phyloP scores from a whole-genome alignment of 73 alveolate species.

The Tetrahymena thermophila region DNA sequence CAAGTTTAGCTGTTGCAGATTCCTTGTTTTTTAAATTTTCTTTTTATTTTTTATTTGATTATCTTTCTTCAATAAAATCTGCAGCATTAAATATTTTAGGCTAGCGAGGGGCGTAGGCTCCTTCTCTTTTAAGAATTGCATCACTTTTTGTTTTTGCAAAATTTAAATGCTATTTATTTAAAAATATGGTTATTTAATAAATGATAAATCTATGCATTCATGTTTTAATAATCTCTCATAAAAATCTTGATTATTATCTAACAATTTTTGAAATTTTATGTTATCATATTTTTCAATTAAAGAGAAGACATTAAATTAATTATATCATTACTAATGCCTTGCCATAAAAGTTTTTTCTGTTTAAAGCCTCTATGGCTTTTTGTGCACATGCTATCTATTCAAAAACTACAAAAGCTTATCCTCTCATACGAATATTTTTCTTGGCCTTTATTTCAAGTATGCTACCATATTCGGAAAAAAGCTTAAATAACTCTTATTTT shows the following conservation, averaged over 20 bases:
- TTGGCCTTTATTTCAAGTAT: slow-evolving; percentile 73
- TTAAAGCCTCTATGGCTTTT: slow-evolving; percentile 12
- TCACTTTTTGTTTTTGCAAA: not conserved
- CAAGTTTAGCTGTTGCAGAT: not conserved
- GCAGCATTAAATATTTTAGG: not conserved
- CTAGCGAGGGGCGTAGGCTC: not conserved
- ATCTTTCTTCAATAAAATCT: not conserved
- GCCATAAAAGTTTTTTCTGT: slow-evolving; percentile 25
- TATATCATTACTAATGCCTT: slow-evolving; percentile 19
- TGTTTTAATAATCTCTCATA: not conserved
- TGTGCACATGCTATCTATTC: slow-evolving; percentile 69
- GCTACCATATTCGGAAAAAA: slow-evolving; percentile 80
- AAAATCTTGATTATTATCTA: not conserved
- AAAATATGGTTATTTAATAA: not conserved
- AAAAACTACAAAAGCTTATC: slow-evolving; percentile 86
- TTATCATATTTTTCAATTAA: not conserved
- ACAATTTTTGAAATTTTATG: not conserved
- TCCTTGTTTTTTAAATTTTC: not conserved
- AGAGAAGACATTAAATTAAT: not conserved
- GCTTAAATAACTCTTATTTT: slow-evolving; percentile 71
- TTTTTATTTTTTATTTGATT: not conserved
- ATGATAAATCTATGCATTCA: not conserved
- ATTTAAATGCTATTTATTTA: not conserved
- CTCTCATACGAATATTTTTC: slow-evolving; percentile 79
- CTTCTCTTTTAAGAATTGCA: not conserved